These are phyloP conservation scores for Neostapfia colusana DNA, from an alignment of 176 grass and related monocot genomes.

Conservation along the genomic window DNA sequence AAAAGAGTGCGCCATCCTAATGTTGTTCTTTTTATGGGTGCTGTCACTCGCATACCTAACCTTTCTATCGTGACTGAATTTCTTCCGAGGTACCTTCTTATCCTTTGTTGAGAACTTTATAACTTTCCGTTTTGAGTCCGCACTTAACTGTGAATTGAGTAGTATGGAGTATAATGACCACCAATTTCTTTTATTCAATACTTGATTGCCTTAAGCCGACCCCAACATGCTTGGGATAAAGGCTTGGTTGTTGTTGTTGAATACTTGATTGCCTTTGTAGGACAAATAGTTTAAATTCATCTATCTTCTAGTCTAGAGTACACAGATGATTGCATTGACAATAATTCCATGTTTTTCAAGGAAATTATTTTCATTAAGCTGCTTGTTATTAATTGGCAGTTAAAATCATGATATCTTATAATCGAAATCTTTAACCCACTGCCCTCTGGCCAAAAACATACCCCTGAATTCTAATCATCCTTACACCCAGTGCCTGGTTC, in stretches of 20 bases:
- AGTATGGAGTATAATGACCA: background rate
- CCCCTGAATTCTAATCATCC: background rate
- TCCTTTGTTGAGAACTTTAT: slow-evolving; percentile 28
- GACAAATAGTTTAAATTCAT: slow-evolving; percentile 3
- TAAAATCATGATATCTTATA: background rate
- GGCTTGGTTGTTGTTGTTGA: too few relatives aligned
- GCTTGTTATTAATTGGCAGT: background rate
- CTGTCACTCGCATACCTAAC: slow-evolving; percentile 82
- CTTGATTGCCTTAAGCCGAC: background rate
- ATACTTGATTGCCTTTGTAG: background rate
- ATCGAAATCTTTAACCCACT: background rate
- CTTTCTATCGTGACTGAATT: slow-evolving; percentile 97
- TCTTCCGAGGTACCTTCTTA: slow-evolving; percentile 83
- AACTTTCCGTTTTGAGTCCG: slow-evolving; percentile 22
- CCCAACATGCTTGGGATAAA: too few relatives aligned
- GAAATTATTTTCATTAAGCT: background rate
- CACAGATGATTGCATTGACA: background rate
- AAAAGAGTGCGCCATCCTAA: slow-evolving; percentile 95
- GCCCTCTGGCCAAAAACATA: background rate
- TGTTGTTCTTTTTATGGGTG: slow-evolving; percentile 99
- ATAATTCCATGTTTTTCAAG: background rate
- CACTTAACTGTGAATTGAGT: background rate
- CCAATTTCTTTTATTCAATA: background rate
- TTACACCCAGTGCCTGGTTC: background rate
- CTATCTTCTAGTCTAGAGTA: background rate